Evolutionary conservation across 116 monocot genomes (phyloP), one percentile per base, ranked within the genome.

Genomic region (Thalassia testudinum): DNA sequence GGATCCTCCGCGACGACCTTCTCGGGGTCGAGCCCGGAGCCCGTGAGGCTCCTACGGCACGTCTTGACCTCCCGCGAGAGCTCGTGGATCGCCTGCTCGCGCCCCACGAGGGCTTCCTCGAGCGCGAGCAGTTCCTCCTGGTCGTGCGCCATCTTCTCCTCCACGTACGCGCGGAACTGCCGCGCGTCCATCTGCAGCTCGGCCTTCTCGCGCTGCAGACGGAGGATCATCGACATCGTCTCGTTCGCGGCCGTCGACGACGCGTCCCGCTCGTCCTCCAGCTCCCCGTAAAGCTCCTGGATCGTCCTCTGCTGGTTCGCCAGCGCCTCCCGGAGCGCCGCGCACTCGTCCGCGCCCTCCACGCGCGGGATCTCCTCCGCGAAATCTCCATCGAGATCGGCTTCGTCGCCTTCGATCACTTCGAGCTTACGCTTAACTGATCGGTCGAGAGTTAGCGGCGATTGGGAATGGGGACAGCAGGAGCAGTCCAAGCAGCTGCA

Each of bases 161-260:
- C 78, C 14, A 75, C 72, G 26, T 63, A 75, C 1, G 72, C 59
- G 49, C 61, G 58, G 70, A 79, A 84, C 49, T 84, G 84, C 1
- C 84, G 69, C 11, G 64, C 72, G 72, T 84, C 84, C 84, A 84
- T 79, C 66, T 66, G 70, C 5, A 28, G 49, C 57, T 78, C 84
- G 13, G 79, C 78, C 72, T 79, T 84, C 72, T 84, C 84, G 6
- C 79, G 68, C 79, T 84, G 84, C 7, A 84, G 67, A 0, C 76
- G 65, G 38, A 78, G 67, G 61, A 79, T 84, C 84, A 84, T 84
- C 28, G 75, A 72, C 84, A 84, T 79, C 17, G 84, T 63, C 70
- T 84, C 84, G 64, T 52, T 75, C 8, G 84, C 67, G 5, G 84
- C 75, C 30, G 75, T 52, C 2, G 75, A 48, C 7, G 84, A 54